Evolutionary conservation across 768 basidiomycete species (phyloP), one percentile per base, ranked within the genome.

Genomic region (Pleurotus giganteus): DNA sequence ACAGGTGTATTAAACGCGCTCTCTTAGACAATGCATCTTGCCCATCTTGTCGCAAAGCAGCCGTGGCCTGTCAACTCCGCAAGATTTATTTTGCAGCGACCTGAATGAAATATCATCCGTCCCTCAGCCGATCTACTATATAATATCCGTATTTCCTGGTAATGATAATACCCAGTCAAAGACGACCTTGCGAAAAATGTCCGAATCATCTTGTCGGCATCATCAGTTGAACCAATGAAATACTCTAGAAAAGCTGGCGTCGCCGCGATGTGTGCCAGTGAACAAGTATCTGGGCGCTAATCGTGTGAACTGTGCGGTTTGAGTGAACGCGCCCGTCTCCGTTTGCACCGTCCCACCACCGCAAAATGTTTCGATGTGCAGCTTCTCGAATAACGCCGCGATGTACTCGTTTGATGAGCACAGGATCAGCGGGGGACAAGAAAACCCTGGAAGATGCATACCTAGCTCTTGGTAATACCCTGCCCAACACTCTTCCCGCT

Each of bases 381-480:
- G 23, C 19, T 11, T 23, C 24, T 5, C 49, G 49, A 23, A 37
- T 37, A 24, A 24, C 34, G 21, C 58, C 63, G 23, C 50, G 60
- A 45, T 61, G 61, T 53, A 49, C 45, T 8, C 61, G 62, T 17
- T 32, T 57, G 8, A 34, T 63, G 42, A 50, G 54, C 11, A 55
- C 63, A 4, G 54, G 39, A 13, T 53, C 54, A 34, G 2, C 58
- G 36, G 57, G 53, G 24, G 64, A 62, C 59, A 34, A 58, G 46
- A 61, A 57, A 17, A 62, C 59, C 3, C 19, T 63, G 7, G 27
- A 55, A 19, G 53, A 62, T 8, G 59, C 65, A 24, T 58, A 66
- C 29, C 43, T 44, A 26, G 56, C 50, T 3, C 55, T 70, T 26
- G 59, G 64, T 17, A 24, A 54, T 17, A 28, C 39, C 19, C 21